These are phyloP conservation scores for Wakefieldia striispora DNA, from an alignment of 768 basidiomycete species.

Conservation along the genomic window DNA sequence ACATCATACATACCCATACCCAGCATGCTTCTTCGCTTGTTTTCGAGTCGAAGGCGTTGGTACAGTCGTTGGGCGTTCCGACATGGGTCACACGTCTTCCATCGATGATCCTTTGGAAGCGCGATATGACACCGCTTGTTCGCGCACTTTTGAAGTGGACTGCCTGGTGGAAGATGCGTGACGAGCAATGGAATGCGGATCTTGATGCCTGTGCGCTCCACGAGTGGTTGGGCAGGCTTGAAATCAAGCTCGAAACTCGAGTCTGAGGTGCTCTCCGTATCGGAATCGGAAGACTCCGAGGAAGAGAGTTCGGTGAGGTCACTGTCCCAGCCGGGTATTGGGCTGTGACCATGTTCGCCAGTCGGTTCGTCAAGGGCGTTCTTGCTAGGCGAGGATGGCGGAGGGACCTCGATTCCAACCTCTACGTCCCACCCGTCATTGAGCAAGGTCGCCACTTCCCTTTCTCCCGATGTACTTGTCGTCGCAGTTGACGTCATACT, in stretches of 20 bases:
- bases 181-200: slow-evolving; percentile 27
- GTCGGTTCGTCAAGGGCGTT: background rate
- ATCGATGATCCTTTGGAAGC: slow-evolving; percentile 33
- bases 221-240: background rate
- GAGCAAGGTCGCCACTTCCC: background rate
- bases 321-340: slow-evolving; percentile 22
- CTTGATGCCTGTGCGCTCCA: background rate
- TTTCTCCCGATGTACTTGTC: background rate
- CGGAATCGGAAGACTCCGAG: slow-evolving; percentile 6
- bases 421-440: slow-evolving; percentile 1
- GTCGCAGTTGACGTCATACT: background rate
- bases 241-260: background rate
- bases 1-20: slow-evolving; percentile 8
- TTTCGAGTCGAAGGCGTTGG: slow-evolving; percentile 32
- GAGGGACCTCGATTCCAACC: background rate
- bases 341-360: background rate
- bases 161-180: slow-evolving; percentile 9
- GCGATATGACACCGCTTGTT: slow-evolving; percentile 34
- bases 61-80: slow-evolving; percentile 36
- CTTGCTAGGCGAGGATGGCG: slow-evolving; percentile 1
- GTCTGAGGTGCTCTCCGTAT: slow-evolving; percentile 3
- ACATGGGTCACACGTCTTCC: slow-evolving; percentile 46
- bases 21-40: background rate
- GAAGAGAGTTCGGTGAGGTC: slow-evolving; percentile 21
- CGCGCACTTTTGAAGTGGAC: slow-evolving; percentile 28